Evolutionary conservation across 1,284 basidiomycete genomes (phyloP), one percentile per base, ranked within the genome.

Genomic region (Thecaphora frezii): DNA sequence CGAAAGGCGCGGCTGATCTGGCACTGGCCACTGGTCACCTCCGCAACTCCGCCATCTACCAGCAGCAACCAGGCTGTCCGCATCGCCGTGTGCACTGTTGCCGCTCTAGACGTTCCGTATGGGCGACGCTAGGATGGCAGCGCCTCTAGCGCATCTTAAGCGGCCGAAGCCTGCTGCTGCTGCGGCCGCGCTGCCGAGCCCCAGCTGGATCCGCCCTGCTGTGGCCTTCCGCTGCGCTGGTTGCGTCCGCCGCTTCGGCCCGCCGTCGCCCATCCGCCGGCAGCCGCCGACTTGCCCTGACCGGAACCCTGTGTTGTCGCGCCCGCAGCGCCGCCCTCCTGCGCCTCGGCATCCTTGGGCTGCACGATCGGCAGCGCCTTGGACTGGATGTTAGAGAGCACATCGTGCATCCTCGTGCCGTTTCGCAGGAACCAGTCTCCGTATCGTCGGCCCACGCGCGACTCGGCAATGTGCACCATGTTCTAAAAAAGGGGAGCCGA

Each of bases 381-480:
- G 42, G 39, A 36, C 57, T 69, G 63, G 44, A 71, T 68, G 48
- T 66, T 69, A 33, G 39, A 25, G 10, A 74, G 46, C 21, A 71
- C 71, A 36, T 76, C 69, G 49, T 66, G 51, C 73, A 76, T 75
- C 10, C 74, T 50, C 5, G 67, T 70, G 9, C 69, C 71, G 46
- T 76, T 74, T 66, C 92, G 88, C 81, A 97, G 92, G 82, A 97
- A 97, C 90, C 91, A 96, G 39, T 93, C 91, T 2, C 92, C 93
- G 77, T 91, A 97, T 51, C 91, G 87, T 46, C 93, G 82, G 22
- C 93, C 92, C 14, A 94, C 87, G 0, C 92, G 93, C 18, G 89
- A 91, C 80, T 97, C 93, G 18, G 91, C 89, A 71, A 97, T 92
- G 74, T 94, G 91, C 9, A 97, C 89, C 90, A 93, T 93, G 77